Conservation (phyloP, 345 rosid genomes). For the Dipteronia dyeriana region DNA sequence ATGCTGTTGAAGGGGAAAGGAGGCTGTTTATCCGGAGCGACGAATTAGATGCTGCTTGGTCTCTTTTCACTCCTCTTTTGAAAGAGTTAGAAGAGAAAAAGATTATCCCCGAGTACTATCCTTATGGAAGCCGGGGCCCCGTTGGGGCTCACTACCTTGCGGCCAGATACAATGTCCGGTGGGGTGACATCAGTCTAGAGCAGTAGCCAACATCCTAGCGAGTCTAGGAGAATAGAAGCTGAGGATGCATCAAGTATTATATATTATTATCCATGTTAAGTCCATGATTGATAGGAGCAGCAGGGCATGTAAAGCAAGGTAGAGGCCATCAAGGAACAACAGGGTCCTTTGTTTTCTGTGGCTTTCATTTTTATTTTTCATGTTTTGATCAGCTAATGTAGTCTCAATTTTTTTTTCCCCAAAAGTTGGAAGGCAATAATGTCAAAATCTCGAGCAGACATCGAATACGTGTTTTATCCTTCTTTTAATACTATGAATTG, state of each 20-base stretch:
- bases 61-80: constrained; percentile 77
- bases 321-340: background rate
- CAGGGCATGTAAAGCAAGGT: constrained; percentile 6
- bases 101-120: constrained; percentile 83
- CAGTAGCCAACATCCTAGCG: constrained; percentile 33
- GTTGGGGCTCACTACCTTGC: constrained; percentile 99
- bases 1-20: constrained; percentile 97
- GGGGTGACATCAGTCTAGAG: constrained; percentile 86
- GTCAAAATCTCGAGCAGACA: background rate
- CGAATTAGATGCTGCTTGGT: constrained; percentile 96
- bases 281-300: constrained; percentile 6
- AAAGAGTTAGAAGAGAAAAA: constrained; percentile 84
- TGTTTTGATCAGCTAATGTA: background rate
- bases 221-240: background rate
- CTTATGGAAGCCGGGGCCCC: constrained; percentile 98
- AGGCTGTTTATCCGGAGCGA: constrained; percentile 94
- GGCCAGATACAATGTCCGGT: constrained; percentile 83
- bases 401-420: background rate
- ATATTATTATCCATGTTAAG: background rate
- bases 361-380: background rate
- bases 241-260: background rate
- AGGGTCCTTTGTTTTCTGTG: background rate
- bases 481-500: background rate
- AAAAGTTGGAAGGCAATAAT: background rate
- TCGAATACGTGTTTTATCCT: too few relatives aligned